These are phyloP conservation scores for Telfairia occidentalis DNA, from an alignment of 331 rosid genomes.

Conservation along the genomic window DNA sequence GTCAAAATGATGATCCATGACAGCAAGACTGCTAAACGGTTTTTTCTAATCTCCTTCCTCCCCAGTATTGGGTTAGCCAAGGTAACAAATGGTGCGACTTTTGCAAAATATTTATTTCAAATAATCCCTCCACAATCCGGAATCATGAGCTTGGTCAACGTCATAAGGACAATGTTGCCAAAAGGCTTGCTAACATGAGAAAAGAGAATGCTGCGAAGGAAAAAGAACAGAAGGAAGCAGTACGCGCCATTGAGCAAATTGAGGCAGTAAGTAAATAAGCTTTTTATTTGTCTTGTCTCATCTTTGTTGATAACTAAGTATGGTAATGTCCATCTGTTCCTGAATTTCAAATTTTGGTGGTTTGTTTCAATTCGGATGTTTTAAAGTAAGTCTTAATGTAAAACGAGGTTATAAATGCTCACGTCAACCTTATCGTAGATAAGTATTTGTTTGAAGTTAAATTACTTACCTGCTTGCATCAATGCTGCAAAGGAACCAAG, in stretches of 20 bases:
- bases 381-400: not conserved
- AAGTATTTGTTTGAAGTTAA: not conserved
- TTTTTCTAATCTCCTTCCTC: not conserved
- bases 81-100: slow-evolving; percentile 99
- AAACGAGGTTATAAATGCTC: not conserved
- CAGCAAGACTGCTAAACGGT: not conserved
- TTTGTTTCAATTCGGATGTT: not conserved
- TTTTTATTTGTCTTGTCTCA: not conserved
- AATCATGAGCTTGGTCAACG: slow-evolving; percentile 92
- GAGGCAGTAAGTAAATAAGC: slow-evolving; percentile 55
- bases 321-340: not conserved
- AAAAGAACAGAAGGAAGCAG: slow-evolving; percentile 70
- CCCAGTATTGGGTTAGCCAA: slow-evolving; percentile 95
- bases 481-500: not conserved
- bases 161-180: slow-evolving; percentile 75
- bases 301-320: not conserved
- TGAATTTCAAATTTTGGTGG: not conserved
- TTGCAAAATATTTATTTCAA: slow-evolving; percentile 79
- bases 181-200: slow-evolving; percentile 68
- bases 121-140: slow-evolving; percentile 68
- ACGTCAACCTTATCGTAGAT: not conserved
- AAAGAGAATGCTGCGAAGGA: slow-evolving; percentile 81
- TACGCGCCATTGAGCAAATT: slow-evolving; percentile 54
- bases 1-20: not conserved
- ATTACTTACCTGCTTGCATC: not conserved